A percentile compares a stretch with the other conserved stretches of the same genome.
Conservation (phyloP, 345 rosid genomes). For the Melastoma malabathricum region DNA sequence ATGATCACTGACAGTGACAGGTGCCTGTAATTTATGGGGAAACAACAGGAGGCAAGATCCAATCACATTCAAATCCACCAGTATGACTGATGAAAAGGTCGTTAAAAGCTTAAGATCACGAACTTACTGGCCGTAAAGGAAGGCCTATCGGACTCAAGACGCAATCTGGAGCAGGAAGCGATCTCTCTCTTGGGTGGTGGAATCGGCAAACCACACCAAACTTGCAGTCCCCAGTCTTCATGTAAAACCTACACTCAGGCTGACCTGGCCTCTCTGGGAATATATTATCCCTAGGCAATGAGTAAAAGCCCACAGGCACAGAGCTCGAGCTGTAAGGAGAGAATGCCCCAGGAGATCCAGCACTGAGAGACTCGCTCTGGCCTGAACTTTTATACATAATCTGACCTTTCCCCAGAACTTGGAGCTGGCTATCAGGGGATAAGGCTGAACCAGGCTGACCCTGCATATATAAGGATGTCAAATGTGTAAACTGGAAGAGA, state of each 20-base stretch:
- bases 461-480: conserved; percentile 26
- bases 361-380: conserved; percentile 39
- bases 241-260: conserved; percentile 90
- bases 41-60: no score
- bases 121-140: conserved; percentile 87
- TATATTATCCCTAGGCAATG: conserved; percentile 70
- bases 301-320: conserved; percentile 58
- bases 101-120: background rate
- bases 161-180: conserved; percentile 89
- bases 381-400: conserved; percentile 38
- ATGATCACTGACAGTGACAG: no score
- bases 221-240: conserved; percentile 98
- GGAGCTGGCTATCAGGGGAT: conserved; percentile 63
- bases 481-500: conserved; percentile 8
- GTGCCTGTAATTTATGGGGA: no score
- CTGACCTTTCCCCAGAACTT: conserved; percentile 36
- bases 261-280: conserved; percentile 98
- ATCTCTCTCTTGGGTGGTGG: conserved; percentile 94
- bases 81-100: background rate
- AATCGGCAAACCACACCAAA: conserved; percentile 92
- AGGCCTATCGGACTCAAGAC: conserved; percentile 75
- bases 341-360: conserved; percentile 49
- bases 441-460: conserved; percentile 80
- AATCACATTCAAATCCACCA: no score
- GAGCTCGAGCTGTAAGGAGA: conserved; percentile 52